Base-by-base conservation (phyloP, 2,329 filamentous ascomycete genomes). In the Aspergillus proliferans region DNA sequence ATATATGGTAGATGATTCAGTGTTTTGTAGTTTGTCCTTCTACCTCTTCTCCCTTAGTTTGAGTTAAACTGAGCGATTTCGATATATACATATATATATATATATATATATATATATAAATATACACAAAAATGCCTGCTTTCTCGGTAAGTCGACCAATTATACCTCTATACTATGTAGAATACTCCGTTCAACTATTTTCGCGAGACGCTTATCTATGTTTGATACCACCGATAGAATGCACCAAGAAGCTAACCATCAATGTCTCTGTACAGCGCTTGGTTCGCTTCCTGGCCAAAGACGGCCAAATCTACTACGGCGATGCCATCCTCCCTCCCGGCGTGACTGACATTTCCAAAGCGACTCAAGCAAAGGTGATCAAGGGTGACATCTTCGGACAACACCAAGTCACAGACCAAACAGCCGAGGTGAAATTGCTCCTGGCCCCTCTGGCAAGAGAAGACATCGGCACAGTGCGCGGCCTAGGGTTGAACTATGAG, bases 401-500 rank as follows among this genome's bases (percentile, higher is more conserved):
- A 56, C 76, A 87, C 62, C 69, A 76, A 36, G 79, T 88, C 40
- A 86, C 83, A 9, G 79, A 85, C 51, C 73, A 83, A 50, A 69
- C 84, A 14, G 78, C 76, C 46, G 70, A 76, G 21, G 70, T 79
- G 39, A 67, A 66, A 45, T 61, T 63, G 43, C 72, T 88, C n/a
- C 74, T 88, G 12, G 71, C 82, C 2, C 85, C 86, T 0, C 71
- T 88, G 15, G 79, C 82, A 1, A 73, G 76, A 2, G 74, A 82
- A 46, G 78, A 87, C 50, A 78, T 86, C 49, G 76, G 74, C 59
- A 86, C 84, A 0, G 83, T 88, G 43, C 77, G 85, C 48, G 87
- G 85, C 55, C 65, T 88, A 10, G 85, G 85, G 1, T 71, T 88
- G 45, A 88, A 88, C 70, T 88, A 88, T 61, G 82, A 79, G 45